Evolutionary conservation across 331 rosid species (phyloP).

Genomic region (Telfairia occidentalis): DNA sequence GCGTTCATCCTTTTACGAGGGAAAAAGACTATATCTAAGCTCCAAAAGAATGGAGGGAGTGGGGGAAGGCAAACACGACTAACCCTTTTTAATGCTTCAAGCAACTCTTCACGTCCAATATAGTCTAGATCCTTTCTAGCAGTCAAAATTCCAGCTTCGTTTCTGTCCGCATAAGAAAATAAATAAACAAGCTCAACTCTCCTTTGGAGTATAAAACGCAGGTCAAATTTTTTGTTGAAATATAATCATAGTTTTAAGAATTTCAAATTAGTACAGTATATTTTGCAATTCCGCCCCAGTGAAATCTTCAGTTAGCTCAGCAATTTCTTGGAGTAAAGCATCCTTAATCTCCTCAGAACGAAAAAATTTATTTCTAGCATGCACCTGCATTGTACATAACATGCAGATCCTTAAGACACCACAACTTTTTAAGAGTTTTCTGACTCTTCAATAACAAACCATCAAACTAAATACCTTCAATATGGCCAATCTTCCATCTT

Average conservation of each 20-base stretch:
- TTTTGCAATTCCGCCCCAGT: conserved; percentile 99
- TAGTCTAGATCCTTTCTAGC: conserved; percentile 90
- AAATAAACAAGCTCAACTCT: neutral
- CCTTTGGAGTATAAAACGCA: conserved; percentile 15
- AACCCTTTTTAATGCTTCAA: conserved; percentile 95
- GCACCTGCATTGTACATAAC: conserved; percentile 51
- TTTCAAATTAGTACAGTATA: conserved; percentile 49
- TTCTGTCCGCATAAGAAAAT: conserved; percentile 41
- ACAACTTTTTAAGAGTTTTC: neutral
- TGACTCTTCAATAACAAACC: neutral
- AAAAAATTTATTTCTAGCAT: conserved; percentile 80
- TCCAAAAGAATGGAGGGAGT: conserved; percentile 11
- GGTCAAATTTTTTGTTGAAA: conserved; percentile 18
- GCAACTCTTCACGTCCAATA: conserved; percentile 81
- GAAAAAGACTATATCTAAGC: conserved; percentile 12
- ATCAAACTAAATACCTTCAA: conserved; percentile 46
- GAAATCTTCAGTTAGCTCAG: conserved; percentile 82
- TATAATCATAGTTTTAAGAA: conserved; percentile 8
- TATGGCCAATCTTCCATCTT: conserved; percentile 92
- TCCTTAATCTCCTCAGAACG: conserved; percentile 78
- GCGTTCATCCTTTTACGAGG: neutral
- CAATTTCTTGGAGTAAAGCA: conserved; percentile 63
- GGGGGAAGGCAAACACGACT: conserved; percentile 17
- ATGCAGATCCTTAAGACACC: conserved; percentile 13
- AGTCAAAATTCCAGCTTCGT: conserved; percentile 98